A percentile compares a stretch with the other conserved stretches of the same genome.
These are phyloP conservation scores for Podospora sp. DNA, from an alignment of 495 filamentous ascomycete species.

Conservation along the genomic window DNA sequence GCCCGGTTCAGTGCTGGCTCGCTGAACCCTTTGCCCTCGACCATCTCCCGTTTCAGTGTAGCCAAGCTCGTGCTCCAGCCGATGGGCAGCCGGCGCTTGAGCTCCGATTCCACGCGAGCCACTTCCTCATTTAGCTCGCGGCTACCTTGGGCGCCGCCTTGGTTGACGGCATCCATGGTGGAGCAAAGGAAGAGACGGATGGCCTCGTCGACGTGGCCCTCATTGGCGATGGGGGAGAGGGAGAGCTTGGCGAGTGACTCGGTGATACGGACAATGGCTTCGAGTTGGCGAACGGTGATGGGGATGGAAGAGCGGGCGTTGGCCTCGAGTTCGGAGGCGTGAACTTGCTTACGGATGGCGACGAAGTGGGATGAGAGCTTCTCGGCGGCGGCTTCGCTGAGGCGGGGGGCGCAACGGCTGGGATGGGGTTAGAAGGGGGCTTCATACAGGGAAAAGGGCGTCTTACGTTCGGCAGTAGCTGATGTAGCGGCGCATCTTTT, in stretches of 20 bases:
- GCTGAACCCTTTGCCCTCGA: conserved; percentile 81
- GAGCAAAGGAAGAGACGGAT: conserved; percentile 95
- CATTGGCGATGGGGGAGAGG: conserved; percentile 81
- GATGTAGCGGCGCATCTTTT: conserved; percentile 98
- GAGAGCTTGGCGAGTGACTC: conserved; percentile 92
- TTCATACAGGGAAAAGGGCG: neutral
- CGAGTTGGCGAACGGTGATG: conserved; percentile 96
- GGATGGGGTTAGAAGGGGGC: conserved; percentile 1
- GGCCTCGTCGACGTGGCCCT: conserved; percentile 94
- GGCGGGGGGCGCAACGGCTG: conserved; percentile 88
- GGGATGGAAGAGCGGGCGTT: conserved; percentile 90
- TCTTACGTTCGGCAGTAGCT: conserved; percentile 84
- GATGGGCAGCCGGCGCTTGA: conserved; percentile 84
- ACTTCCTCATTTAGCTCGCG: conserved; percentile 90
- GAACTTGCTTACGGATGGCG: conserved; percentile 90
- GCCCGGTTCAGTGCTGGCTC: conserved; percentile 85
- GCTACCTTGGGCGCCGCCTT: conserved; percentile 77
- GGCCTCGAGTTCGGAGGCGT: conserved; percentile 82
- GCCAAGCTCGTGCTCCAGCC: conserved; percentile 92
- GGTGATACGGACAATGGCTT: conserved; percentile 95
- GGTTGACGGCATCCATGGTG: conserved; percentile 97
- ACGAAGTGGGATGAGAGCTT: conserved; percentile 98
- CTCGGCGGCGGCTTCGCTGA: conserved; percentile 90
- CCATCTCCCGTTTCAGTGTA: conserved; percentile 85
- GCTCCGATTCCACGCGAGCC: conserved; percentile 84